phyloP scores from a whole-genome alignment of 805 yeast genomes.

The Kodamaea restingae region DNA sequence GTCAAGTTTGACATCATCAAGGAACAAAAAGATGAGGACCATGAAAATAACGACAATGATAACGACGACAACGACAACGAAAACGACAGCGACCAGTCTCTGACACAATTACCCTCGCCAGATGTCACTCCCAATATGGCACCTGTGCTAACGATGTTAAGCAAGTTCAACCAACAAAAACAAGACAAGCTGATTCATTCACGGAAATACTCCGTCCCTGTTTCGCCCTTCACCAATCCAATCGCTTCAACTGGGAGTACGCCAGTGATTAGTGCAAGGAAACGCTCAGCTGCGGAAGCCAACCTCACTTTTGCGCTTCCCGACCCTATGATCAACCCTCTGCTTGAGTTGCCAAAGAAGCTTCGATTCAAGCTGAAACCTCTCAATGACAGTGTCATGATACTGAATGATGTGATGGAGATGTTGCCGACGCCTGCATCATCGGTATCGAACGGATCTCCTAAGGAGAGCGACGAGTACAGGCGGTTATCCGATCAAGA shows the following conservation, averaged over 20 bases:
- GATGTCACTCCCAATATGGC: slow-evolving; percentile 37
- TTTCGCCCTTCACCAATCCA: slow-evolving; percentile 25
- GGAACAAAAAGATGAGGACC: slow-evolving; percentile 8
- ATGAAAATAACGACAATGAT: slow-evolving; percentile 5
- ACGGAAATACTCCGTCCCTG: slow-evolving; percentile 15
- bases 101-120: slow-evolving; percentile 27
- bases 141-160: slow-evolving; percentile 28
- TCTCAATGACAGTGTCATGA: slow-evolving; percentile 18
- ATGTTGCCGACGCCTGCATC: slow-evolving; percentile 7
- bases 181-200: slow-evolving; percentile 6
- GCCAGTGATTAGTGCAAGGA: slow-evolving; percentile 5
- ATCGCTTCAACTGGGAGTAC: slow-evolving; percentile 16
- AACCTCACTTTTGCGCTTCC: slow-evolving; percentile 30
- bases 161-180: slow-evolving; percentile 16
- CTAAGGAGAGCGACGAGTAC: slow-evolving; percentile 15
- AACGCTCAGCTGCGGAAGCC: slow-evolving; percentile 1
- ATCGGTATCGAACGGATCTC: slow-evolving; percentile 14
- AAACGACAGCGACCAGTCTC: slow-evolving; percentile 4
- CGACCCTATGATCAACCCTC: slow-evolving; percentile 33
- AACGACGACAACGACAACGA: neutral
- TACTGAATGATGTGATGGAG: neutral
- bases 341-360: slow-evolving; percentile 23
- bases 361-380: slow-evolving; percentile 32
- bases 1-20: slow-evolving; percentile 6
- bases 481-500: slow-evolving; percentile 24